phyloP scores from a whole-genome alignment of 805 yeast species.

The Zygosaccharomyces bisporus region DNA sequence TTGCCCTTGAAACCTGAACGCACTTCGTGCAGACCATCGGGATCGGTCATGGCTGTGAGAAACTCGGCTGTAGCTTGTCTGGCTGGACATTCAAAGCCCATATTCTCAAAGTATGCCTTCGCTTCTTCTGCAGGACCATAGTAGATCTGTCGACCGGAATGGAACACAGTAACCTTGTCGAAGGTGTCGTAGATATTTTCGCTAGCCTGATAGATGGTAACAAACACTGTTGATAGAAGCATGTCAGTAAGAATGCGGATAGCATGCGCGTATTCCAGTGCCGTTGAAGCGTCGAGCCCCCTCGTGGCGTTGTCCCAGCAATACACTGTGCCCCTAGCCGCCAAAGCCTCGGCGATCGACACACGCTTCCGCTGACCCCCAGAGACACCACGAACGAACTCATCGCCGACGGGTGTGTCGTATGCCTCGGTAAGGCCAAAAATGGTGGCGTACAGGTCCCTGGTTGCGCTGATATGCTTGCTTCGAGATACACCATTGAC shows the following conservation, averaged over 20 bases:
- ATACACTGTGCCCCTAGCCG: slow-evolving; percentile 45
- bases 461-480: slow-evolving; percentile 43
- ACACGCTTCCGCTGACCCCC: slow-evolving; percentile 69
- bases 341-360: slow-evolving; percentile 55
- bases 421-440: slow-evolving; percentile 50
- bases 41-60: slow-evolving; percentile 57
- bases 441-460: slow-evolving; percentile 38
- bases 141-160: slow-evolving; percentile 47
- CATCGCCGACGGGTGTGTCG: slow-evolving; percentile 60
- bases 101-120: slow-evolving; percentile 43
- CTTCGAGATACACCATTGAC: slow-evolving; percentile 28
- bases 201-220: slow-evolving; percentile 48
- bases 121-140: slow-evolving; percentile 44
- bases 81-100: slow-evolving; percentile 53
- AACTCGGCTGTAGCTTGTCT: slow-evolving; percentile 64
- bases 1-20: slow-evolving; percentile 38
- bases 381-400: slow-evolving; percentile 59
- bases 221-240: slow-evolving; percentile 41
- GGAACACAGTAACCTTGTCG: slow-evolving; percentile 45
- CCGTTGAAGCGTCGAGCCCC: slow-evolving; percentile 50
- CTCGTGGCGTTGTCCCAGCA: slow-evolving; percentile 54
- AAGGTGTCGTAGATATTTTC: slow-evolving; percentile 47
- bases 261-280: slow-evolving; percentile 45
- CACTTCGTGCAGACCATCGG: slow-evolving; percentile 40
- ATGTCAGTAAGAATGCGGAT: slow-evolving; percentile 42